Percentiles rank a stretch among this genome's conserved stretches.
Evolutionary conservation across 202 grass and related monocot species (phyloP).

Genomic region (Dendrocalamus latiflorus): DNA sequence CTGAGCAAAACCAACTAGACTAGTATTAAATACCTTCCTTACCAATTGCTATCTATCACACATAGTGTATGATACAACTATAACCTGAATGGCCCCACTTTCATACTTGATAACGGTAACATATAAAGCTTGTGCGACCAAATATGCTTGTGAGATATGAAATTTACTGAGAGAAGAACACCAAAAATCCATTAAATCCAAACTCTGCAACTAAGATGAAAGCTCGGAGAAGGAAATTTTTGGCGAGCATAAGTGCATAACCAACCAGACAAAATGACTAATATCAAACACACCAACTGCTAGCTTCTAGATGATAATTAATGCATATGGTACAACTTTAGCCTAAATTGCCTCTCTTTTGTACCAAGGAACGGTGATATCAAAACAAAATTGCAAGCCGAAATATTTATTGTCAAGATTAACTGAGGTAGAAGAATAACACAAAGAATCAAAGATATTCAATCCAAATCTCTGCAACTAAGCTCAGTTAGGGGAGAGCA

Average conservation of each 20-base stretch:
- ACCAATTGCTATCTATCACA: neutral
- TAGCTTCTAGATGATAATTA: neutral
- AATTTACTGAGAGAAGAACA: neutral
- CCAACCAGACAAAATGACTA: neutral
- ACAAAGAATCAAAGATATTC: neutral
- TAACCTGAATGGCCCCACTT: neutral
- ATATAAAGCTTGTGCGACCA: neutral
- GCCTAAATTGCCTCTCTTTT: neutral
- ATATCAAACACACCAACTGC: neutral
- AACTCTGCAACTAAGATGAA: neutral
- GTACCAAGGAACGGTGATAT: neutral
- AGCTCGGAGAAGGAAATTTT: neutral
- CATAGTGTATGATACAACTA: neutral
- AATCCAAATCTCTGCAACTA: neutral
- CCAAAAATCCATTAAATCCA: neutral
- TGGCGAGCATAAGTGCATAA: neutral
- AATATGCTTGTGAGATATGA: neutral
- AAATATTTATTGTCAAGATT: neutral
- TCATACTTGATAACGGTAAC: neutral
- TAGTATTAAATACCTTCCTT: neutral
- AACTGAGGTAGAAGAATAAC: neutral
- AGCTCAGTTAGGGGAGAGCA: neutral
- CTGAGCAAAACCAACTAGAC: neutral
- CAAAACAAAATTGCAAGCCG: neutral
- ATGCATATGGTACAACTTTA: neutral